Percentiles rank a stretch among this genome's conserved stretches.
phyloP scores from a whole-genome alignment of 805 yeast species.

The Yarrowia sp. region DNA sequence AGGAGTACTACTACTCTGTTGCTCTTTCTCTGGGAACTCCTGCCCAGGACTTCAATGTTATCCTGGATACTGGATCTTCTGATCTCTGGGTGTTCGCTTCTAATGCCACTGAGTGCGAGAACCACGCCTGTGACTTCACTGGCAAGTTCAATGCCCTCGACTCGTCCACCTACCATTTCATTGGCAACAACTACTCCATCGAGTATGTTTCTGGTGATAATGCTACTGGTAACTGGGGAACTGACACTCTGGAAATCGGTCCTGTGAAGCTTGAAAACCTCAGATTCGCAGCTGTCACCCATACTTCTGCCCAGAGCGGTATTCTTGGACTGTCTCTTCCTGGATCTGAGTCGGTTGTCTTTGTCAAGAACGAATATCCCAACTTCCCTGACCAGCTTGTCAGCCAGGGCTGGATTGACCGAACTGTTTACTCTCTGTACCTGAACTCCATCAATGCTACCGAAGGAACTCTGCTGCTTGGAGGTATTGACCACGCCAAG shows the following conservation, averaged over 20 bases:
- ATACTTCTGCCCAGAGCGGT: constrained; percentile 10
- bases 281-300: constrained; percentile 40
- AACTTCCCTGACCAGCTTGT: constrained; percentile 47
- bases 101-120: constrained; percentile 5
- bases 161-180: constrained; percentile 44
- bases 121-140: constrained; percentile 3
- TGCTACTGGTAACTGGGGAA: constrained; percentile 61
- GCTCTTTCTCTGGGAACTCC: constrained; percentile 62
- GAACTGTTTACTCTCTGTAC: constrained; percentile 55
- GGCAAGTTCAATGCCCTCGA: constrained; percentile 34
- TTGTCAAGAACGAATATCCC: constrained; percentile 39
- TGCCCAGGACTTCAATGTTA: constrained; percentile 58
- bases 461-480: constrained; percentile 52
- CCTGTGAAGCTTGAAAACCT: constrained; percentile 53
- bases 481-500: constrained; percentile 54
- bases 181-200: constrained; percentile 44
- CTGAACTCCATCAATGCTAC: constrained; percentile 47
- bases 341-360: constrained; percentile 40
- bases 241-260: constrained; percentile 62
- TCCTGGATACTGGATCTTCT: constrained; percentile 74
- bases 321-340: constrained; percentile 42
- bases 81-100: constrained; percentile 63
- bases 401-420: constrained; percentile 51
- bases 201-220: constrained; percentile 50
- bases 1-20: constrained; percentile 23